These are phyloP conservation scores for Megacollybia marginata DNA, from an alignment of 768 basidiomycete genomes.

Conservation along the genomic window DNA sequence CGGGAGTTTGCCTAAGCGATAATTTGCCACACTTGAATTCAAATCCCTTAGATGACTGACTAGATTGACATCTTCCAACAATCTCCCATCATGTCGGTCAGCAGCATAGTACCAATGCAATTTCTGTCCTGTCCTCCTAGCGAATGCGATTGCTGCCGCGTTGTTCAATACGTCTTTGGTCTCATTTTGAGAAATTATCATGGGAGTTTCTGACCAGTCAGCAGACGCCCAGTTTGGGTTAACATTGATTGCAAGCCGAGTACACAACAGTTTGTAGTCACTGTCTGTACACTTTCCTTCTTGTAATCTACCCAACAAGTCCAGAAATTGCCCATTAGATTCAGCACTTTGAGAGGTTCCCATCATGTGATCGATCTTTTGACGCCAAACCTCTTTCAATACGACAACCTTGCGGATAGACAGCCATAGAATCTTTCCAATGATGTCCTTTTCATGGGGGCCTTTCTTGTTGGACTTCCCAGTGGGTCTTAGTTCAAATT, in stretches of 20 bases:
- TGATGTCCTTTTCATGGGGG: no score
- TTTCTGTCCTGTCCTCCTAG: background rate
- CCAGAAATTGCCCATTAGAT: no score
- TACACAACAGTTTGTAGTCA: slow-evolving; percentile 7
- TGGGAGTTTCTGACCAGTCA: slow-evolving; percentile 10
- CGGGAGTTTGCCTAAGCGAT: slow-evolving; percentile 11
- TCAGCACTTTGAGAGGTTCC: no score
- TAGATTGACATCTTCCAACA: background rate
- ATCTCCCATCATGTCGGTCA: background rate
- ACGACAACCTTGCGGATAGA: no score
- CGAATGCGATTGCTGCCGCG: slow-evolving; percentile 5
- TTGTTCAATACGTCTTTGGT: no score
- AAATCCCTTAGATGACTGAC: background rate
- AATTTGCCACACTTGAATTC: slow-evolving; percentile 5
- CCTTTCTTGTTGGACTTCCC: no score
- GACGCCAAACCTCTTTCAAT: no score
- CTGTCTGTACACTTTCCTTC: no score
- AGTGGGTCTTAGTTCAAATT: no score
- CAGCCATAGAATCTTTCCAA: no score
- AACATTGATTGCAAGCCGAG: background rate
- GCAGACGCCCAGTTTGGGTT: background rate
- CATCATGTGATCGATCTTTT: no score
- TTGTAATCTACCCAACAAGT: no score
- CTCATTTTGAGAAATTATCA: slow-evolving; percentile 16
- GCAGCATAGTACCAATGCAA: slow-evolving; percentile 10